Percentiles rank a stretch among this genome's conserved stretches.
phyloP scores from a whole-genome alignment of 306 rosid genomes.

The Quercus bicolor region DNA sequence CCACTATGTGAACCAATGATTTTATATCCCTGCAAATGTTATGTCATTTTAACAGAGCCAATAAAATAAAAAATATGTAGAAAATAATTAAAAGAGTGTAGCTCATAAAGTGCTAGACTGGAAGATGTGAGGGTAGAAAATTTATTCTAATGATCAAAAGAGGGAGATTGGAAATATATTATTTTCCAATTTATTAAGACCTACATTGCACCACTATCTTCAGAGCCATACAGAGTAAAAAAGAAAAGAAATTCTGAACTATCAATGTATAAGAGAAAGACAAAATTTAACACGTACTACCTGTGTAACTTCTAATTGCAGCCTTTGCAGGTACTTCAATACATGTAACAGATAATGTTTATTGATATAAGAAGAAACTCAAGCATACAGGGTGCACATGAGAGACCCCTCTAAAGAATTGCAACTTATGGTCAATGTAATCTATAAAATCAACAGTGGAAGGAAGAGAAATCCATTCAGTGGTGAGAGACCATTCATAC shows the following conservation, averaged over 20 bases:
- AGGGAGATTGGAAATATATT: neutral
- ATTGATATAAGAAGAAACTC: no score
- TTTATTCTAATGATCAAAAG: neutral
- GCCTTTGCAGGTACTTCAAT: neutral
- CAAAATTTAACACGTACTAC: neutral
- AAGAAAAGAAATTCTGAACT: neutral
- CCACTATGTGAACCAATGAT: slow-evolving; percentile 94
- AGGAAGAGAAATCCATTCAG: no score
- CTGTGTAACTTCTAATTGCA: neutral
- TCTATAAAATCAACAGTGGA: no score
- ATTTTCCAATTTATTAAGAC: neutral
- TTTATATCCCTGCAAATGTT: slow-evolving; percentile 78
- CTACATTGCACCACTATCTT: neutral
- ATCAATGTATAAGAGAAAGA: neutral
- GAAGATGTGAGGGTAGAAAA: neutral
- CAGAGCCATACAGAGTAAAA: neutral
- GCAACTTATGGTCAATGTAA: no score
- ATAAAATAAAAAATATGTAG: slow-evolving; percentile 3
- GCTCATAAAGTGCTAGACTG: slow-evolving; percentile 2
- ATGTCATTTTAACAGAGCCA: slow-evolving; percentile 15
- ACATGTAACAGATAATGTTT: no score
- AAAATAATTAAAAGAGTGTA: slow-evolving; percentile 19
- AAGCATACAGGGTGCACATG: no score
- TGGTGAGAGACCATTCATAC: no score
- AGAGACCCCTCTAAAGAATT: no score